Base-by-base conservation (phyloP, 2,329 filamentous ascomycete species). In the Epichloe elymi region DNA sequence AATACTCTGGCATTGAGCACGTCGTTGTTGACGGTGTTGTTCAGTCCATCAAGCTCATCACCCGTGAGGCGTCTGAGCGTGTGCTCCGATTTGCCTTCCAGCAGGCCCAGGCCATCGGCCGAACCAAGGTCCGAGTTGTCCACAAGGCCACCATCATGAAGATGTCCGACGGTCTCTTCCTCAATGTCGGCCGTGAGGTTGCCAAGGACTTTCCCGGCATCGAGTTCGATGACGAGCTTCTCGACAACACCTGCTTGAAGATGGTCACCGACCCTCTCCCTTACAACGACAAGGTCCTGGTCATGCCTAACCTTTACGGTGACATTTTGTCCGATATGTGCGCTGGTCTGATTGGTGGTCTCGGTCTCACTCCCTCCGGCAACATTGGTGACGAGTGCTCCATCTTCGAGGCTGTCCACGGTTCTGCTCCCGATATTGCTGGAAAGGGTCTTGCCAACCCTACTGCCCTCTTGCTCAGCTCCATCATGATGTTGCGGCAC, bases 71-170 rank as follows among this genome's bases (percentile, higher is more conserved):
- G 58, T 90, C 83, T 59, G 93, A 98, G 82, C 86, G 93, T 62
- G 93, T 98, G 51, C 82, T 97, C 60, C 85, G 90, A 67, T 98
- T 89, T 71, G 93, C 94, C 63, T 98, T 98, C 83, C 91, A 98
- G 76, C 89, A 98, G 70, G 93, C 93, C 61, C 80, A 93, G 71
- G 82, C 88, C 62, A 86, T 96, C 65, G 89, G 90, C 73, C 87
- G 88, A 78, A 90, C 83, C 69, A 96, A 96, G 86, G 91, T 97
- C 65, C 88, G 90, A 66, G 91, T 89, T 54, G 90, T 97, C 57
- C 93, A 98, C 86, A 98, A 98, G 82, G 93, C 93, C 70, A 97
- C 93, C 67, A 98, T 98, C 76, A 98, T 98, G 93, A 98, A 98
- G 83, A 95, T 96, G 88, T 91, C 86, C 67, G 93, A 98, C 70